Conservation (phyloP, 2,329 filamentous ascomycete genomes). For the Sporothrix protearum region DNA sequence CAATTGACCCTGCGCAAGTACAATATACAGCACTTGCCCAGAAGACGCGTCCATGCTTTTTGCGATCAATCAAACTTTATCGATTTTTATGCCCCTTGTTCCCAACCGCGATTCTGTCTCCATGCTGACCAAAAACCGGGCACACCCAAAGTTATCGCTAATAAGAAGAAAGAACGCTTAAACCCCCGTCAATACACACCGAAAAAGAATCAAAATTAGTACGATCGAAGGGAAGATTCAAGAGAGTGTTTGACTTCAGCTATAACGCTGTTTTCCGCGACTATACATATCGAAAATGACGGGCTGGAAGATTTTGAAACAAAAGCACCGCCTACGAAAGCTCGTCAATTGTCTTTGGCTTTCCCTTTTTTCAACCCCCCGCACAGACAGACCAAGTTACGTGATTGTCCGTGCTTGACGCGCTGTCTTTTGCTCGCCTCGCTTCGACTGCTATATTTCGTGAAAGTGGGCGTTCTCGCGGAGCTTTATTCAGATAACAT, state of each 20-base stretch:
- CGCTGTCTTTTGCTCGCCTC: neutral
- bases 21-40: neutral
- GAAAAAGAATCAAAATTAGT: no score
- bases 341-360: neutral
- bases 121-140: no score
- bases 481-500: neutral
- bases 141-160: no score
- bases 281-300: no score
- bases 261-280: no score
- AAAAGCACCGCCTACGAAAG: no score
- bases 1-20: neutral
- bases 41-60: neutral
- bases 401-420: neutral
- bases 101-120: neutral
- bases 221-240: no score
- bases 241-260: no score
- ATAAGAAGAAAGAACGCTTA: no score
- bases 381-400: neutral
- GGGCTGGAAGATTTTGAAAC: no score
- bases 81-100: neutral
- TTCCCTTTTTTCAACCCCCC: neutral
- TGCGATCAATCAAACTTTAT: conserved; percentile 6
- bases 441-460: neutral
- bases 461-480: neutral
- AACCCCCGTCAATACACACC: no score